A percentile compares a stretch with the other conserved stretches of the same genome.
Evolutionary conservation across 2,329 filamentous ascomycete genomes (phyloP).

Genomic region (Xylaria sp.): DNA sequence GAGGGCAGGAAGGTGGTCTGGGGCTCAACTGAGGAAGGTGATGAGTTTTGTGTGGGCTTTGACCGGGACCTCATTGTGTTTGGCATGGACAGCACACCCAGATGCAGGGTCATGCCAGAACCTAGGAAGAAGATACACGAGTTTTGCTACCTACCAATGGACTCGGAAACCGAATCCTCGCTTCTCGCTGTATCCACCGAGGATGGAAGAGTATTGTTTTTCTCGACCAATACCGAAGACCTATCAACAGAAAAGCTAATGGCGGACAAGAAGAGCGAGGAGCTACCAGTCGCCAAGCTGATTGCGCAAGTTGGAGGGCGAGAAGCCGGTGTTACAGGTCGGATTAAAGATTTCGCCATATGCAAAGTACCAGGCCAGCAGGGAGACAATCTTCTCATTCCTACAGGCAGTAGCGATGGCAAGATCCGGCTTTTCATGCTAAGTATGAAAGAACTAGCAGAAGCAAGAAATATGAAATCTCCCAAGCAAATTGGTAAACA

Average conservation of each 20-base stretch:
- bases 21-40: conserved; percentile 74
- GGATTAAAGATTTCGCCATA: conserved; percentile 90
- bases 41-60: conserved; percentile 90
- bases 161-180: conserved; percentile 60
- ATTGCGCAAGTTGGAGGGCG: conserved; percentile 84
- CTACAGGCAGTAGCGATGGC: conserved; percentile 87
- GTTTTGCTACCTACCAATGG: conserved; percentile 74
- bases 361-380: conserved; percentile 58
- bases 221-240: conserved; percentile 71
- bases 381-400: conserved; percentile 63
- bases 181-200: conserved; percentile 86
- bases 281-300: conserved; percentile 69
- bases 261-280: conserved; percentile 55
- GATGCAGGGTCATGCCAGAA: conserved; percentile 75
- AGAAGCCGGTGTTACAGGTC: conserved; percentile 71
- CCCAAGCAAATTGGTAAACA: conserved; percentile 68
- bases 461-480: conserved; percentile 44
- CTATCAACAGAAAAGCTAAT: conserved; percentile 53
- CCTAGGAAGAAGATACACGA: conserved; percentile 85
- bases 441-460: conserved; percentile 54
- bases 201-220: conserved; percentile 88
- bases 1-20: conserved; percentile 87
- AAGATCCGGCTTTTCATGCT: conserved; percentile 82
- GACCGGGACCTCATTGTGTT: conserved; percentile 87
- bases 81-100: conserved; percentile 86